Evolutionary conservation across 192 early-diverging fungal species (phyloP).

Genomic region (Gorgonomyces haynaldii): DNA sequence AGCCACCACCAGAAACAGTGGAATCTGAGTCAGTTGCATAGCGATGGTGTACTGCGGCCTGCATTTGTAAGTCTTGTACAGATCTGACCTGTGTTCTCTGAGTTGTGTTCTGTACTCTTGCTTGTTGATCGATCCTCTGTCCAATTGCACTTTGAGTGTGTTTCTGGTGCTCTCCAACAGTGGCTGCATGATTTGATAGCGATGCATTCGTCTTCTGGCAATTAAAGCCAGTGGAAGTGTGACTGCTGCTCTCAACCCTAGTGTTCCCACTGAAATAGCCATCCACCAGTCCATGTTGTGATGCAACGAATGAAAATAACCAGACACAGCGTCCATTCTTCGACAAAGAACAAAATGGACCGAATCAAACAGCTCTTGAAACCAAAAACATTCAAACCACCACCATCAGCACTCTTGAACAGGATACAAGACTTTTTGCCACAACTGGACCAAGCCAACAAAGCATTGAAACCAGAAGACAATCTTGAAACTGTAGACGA

Average conservation of each 20-base stretch:
- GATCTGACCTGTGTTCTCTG: conserved; percentile 17
- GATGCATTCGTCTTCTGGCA: background rate
- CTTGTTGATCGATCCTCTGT: background rate
- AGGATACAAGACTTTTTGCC: too few species aligned
- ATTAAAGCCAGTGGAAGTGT: conserved; percentile 1
- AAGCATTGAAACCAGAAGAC: too few species aligned
- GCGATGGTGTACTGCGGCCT: conserved; percentile 46
- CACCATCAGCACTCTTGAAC: too few species aligned
- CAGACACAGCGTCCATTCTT: too few species aligned
- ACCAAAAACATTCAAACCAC: too few species aligned
- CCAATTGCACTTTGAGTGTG: background rate
- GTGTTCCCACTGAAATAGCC: background rate
- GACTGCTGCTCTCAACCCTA: background rate
- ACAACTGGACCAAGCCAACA: too few species aligned
- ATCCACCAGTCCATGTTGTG: conserved; percentile 1
- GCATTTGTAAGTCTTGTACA: conserved; percentile 51
- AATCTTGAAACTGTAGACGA: too few species aligned
- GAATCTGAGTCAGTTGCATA: conserved; percentile 65
- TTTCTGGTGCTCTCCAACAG: background rate
- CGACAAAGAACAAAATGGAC: too few species aligned
- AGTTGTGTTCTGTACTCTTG: too few species aligned
- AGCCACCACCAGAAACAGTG: conserved; percentile 58
- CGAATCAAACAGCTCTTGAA: too few species aligned
- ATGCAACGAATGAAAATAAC: too few species aligned
- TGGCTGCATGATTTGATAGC: background rate